Evolutionary conservation across 345 rosid species (phyloP).

Genomic region (Capsella bursapastoris): DNA sequence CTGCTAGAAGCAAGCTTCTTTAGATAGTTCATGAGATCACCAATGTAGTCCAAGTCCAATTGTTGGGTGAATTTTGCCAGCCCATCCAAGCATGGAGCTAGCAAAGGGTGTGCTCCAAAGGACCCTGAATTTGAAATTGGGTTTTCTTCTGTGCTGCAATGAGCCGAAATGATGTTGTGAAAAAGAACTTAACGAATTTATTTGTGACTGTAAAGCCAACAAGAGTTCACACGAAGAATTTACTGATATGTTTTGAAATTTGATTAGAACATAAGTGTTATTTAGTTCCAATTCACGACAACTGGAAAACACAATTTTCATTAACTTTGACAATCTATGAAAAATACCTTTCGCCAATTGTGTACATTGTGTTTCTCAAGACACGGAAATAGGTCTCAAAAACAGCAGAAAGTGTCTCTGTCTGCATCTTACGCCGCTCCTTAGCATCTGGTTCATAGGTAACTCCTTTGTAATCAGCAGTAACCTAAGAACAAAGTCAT

Average conservation of each 20-base stretch:
- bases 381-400: slow-evolving; percentile 93
- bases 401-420: slow-evolving; percentile 80
- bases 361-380: slow-evolving; percentile 71
- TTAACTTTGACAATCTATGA: slow-evolving; percentile 16
- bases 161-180: not conserved
- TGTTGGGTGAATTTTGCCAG: slow-evolving; percentile 85
- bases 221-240: not conserved
- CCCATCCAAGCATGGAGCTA: slow-evolving; percentile 84
- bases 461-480: slow-evolving; percentile 83
- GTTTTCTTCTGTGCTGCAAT: slow-evolving; percentile 57
- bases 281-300: not conserved
- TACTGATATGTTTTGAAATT: not conserved
- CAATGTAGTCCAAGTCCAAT: slow-evolving; percentile 83
- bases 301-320: slow-evolving; percentile 9
- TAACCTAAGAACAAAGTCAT: slow-evolving; percentile 55
- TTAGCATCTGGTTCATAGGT: slow-evolving; percentile 60
- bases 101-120: slow-evolving; percentile 67
- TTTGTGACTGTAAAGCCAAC: slow-evolving; percentile 21
- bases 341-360: slow-evolving; percentile 57
- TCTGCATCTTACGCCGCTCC: slow-evolving; percentile 76
- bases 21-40: slow-evolving; percentile 87
- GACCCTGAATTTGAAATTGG: slow-evolving; percentile 41
- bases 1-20: slow-evolving; percentile 79
- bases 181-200: slow-evolving; percentile 1
- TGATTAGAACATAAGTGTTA: not conserved